A percentile compares a stretch with the other conserved stretches of the same genome.
Evolutionary conservation across 2,329 filamentous ascomycete species (phyloP).

Genomic region (Fusarium circinatum): DNA sequence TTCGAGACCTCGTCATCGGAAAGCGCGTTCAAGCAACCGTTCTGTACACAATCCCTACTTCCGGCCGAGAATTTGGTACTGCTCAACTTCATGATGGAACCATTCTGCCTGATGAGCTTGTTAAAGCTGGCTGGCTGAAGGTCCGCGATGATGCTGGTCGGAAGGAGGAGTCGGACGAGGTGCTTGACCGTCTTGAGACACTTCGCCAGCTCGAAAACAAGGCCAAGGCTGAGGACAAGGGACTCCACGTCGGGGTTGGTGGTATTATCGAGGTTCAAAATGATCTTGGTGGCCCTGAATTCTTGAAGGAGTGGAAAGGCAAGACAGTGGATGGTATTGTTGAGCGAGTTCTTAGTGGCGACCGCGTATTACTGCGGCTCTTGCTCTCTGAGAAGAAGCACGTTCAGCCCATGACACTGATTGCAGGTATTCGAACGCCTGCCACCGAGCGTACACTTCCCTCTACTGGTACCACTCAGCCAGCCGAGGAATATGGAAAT

Average conservation of each 20-base stretch:
- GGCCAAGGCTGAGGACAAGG: conserved; percentile 82
- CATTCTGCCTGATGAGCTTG: conserved; percentile 80
- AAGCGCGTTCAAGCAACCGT: conserved; percentile 88
- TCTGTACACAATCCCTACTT: conserved; percentile 87
- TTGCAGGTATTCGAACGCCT: conserved; percentile 90
- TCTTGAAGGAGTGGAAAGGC: conserved; percentile 86
- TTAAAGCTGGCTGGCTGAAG: conserved; percentile 92
- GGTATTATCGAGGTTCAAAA: conserved; percentile 81
- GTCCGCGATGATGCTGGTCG: conserved; percentile 93
- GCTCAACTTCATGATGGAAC: conserved; percentile 80
- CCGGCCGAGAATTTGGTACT: conserved; percentile 87
- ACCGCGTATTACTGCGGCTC: conserved; percentile 87
- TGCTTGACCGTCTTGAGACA: conserved; percentile 76
- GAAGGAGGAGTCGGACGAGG: conserved; percentile 86
- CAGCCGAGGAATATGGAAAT: conserved; percentile 89
- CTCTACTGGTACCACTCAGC: conserved; percentile 80
- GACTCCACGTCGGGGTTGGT: conserved; percentile 77
- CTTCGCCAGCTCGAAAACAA: conserved; percentile 80
- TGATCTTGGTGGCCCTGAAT: conserved; percentile 81
- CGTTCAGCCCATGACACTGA: conserved; percentile 84
- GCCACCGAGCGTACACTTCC: conserved; percentile 86
- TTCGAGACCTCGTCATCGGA: conserved; percentile 85
- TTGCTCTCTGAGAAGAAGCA: conserved; percentile 85
- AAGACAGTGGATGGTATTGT: conserved; percentile 86
- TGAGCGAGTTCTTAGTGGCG: conserved; percentile 90